Evolutionary conservation across 2,329 filamentous ascomycete species (phyloP), one percentile per base, ranked within the genome.

Genomic region (Aspergillus sp.): DNA sequence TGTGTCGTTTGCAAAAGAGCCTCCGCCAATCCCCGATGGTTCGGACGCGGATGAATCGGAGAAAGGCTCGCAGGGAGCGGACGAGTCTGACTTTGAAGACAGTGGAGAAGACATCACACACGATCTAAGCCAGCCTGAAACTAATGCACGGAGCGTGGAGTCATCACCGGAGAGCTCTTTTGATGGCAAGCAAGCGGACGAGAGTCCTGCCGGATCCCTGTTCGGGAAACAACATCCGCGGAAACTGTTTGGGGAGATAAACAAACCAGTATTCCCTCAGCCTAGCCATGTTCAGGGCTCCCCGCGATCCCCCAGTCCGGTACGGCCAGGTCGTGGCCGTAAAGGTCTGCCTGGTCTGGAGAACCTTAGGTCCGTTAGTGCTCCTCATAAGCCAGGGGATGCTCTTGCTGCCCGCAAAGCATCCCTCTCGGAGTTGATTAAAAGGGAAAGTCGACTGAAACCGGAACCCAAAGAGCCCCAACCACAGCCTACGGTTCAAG

Each of bases 61-160:
- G 31, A 54, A 57, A 23, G 60, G 79, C 41, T 81, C 80, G 62
- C 76, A 60, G 22, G 66, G 72, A 43, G 70, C 61, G 7, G 73
- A 73, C 43, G 75, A 74, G 49, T 77, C 79, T 4, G 79, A 80
- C 34, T 81, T 81, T 65, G 76, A 76, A 58, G 80, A 79, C 52
- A 82, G 79, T 58, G 80, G 77, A 9, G 77, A 81, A 58, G 81
- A 82, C 41, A 72, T 81, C n/a, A 77, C 77, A 1, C 74, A 78
- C 46, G 78, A 81, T 28, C 61, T 76, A 49, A 74, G 71, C 54
- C 69, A 61, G 31, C 50, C 64, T 8, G 75, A 76, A 47, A 65
- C 67, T 13, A 71, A 71, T 7, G 68, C 71, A 5, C 70, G 74
- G 43, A 79, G 74, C 51, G 69, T 77, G 2, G 77, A 79, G 59